Conservation (phyloP, 1,284 basidiomycete genomes). For the Phlebopus sp. region DNA sequence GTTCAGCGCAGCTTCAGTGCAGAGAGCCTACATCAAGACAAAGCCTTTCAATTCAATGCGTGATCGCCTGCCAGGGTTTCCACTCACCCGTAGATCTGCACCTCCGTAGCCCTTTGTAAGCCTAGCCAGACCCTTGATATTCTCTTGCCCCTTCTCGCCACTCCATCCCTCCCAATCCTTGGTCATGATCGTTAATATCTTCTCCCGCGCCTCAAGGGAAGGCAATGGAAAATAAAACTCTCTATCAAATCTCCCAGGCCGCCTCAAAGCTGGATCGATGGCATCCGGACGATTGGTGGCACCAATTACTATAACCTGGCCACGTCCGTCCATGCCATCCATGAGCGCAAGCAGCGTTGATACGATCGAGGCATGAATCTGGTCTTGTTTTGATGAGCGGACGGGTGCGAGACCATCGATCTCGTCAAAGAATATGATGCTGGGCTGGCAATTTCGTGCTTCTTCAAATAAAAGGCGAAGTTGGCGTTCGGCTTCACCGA, state of each 20-base stretch:
- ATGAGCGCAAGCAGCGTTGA: conserved; percentile 95
- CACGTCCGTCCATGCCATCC: conserved; percentile 99
- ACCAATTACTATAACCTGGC: conserved; percentile 97
- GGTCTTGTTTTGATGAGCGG: conserved; percentile 96
- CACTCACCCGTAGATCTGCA: conserved; percentile 86
- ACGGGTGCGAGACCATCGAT: conserved; percentile 99
- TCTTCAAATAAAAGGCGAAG: conserved; percentile 96
- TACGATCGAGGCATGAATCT: conserved; percentile 98
- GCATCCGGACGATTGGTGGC: conserved; percentile 98
- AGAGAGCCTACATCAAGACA: conserved; percentile 64
- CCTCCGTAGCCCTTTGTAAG: conserved; percentile 98
- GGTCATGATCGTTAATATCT: conserved; percentile 92
- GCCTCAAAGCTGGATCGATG: conserved; percentile 91
- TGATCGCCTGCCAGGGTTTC: background rate
- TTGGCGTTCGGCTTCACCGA: conserved; percentile 97
- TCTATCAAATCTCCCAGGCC: conserved; percentile 95
- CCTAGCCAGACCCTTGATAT: conserved; percentile 74
- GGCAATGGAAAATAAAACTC: conserved; percentile 99
- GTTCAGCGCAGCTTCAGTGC: conserved; percentile 95
- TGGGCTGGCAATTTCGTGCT: conserved; percentile 89
- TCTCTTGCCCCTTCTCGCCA: conserved; percentile 51
- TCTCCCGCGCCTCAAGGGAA: conserved; percentile 78
- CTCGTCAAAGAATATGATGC: conserved; percentile 97
- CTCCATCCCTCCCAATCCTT: conserved; percentile 88
- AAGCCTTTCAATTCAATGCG: conserved; percentile 8